Evolutionary conservation across 2,329 filamentous ascomycete genomes (phyloP), one percentile per base, ranked within the genome.

Genomic region (Talaromyces rugulosus): DNA sequence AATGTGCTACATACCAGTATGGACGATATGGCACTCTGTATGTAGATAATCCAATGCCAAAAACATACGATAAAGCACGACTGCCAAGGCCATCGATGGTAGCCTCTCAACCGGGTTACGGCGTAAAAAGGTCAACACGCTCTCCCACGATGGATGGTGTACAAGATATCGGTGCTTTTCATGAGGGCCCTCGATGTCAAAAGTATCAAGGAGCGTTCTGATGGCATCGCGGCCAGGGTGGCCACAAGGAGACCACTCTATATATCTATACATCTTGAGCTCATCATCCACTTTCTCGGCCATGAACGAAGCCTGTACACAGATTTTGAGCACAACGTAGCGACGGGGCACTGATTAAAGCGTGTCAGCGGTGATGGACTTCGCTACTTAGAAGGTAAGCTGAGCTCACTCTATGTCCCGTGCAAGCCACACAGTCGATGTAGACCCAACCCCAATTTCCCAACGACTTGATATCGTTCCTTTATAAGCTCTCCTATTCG

Each of bases 41-140:
- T 83, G 81, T 1, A 83, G 57, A 44, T 69, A 82, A 36, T 83
- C 78, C 36, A 83, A 64, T 0, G 76, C 79, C 8, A 77, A 65
- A 58, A 83, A 80, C 0, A 82, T 64, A 0, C 70, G 74, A 4
- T 69, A 65, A 16, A 83, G 73, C 0, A 76, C 64, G 30, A 75
- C 66, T 5, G 71, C 73, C 0, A 81, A 56, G 3, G 79, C 67
- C 0, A 69, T 68, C 4, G 76, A n/a, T 23, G 54, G 62, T 16
- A 63, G 62, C 23, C 40, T 52, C 11, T 12, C 6, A 12, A 57
- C 34, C 18, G 31, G 78, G 59, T 80, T 81, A 18, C 78, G 77
- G 40, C 64, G 65, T 5, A 82, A 64, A 54, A 81, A 78, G 1
- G 69, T 65, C 51, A 70, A 60, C 0, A 78, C 66, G 68, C 74